phyloP scores from a whole-genome alignment of 1,139 yeast species.

The Pneumocystis canis region DNA sequence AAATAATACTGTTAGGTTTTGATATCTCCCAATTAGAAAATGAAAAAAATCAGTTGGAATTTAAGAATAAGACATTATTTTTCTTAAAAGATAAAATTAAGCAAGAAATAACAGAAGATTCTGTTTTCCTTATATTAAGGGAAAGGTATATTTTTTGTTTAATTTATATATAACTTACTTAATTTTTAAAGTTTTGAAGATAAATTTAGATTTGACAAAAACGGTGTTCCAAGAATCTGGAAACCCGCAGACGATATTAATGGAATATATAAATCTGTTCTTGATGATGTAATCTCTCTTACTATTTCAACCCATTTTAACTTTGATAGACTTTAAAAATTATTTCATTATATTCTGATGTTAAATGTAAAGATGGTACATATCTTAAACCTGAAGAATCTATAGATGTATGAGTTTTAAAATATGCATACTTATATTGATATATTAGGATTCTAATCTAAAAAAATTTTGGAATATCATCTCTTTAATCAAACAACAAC shows the following conservation, averaged over 20 bases:
- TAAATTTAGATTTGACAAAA: conserved; percentile 63
- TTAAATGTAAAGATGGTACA: conserved; percentile 9
- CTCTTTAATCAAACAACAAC: conserved; percentile 41
- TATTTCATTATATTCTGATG: conserved; percentile 6
- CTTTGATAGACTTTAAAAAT: conserved; percentile 5
- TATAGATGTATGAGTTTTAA: conserved; percentile 1
- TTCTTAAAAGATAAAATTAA: conserved; percentile 43
- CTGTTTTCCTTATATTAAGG: conserved; percentile 24
- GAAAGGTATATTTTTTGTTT: conserved; percentile 23
- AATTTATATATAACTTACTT: not conserved
- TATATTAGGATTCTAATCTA: conserved; percentile 21
- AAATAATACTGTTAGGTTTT: conserved; percentile 19
- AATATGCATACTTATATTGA: conserved; percentile 21
- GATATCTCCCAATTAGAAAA: conserved; percentile 41
- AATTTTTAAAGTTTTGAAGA: conserved; percentile 43
- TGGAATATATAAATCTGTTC: conserved; percentile 44
- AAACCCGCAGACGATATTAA: conserved; percentile 63
- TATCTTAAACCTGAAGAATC: conserved; percentile 41
- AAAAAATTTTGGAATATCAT: conserved; percentile 37
- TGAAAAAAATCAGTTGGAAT: conserved; percentile 28
- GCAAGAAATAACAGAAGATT: conserved; percentile 31
- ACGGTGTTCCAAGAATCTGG: conserved; percentile 75
- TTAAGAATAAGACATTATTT: conserved; percentile 51
- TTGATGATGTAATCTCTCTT: conserved; percentile 31
- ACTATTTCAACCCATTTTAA: not conserved